Conservation (phyloP, 768 basidiomycete genomes). For the Ramaria rubella region DNA sequence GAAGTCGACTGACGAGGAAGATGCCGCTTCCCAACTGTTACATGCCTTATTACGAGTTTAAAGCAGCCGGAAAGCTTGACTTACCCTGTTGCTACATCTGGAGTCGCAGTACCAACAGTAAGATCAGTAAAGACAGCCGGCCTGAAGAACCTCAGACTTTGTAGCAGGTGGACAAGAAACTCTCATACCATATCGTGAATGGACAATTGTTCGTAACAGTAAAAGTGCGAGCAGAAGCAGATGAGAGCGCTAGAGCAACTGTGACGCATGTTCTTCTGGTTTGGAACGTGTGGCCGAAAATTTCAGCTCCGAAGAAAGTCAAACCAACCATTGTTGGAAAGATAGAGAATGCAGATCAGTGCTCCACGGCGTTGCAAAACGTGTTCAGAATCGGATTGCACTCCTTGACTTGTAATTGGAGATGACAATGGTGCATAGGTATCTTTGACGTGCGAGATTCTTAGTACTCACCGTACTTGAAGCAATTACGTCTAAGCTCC, state of each 20-base stretch:
- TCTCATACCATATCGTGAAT: constrained; percentile 58
- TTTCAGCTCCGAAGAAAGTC: no score
- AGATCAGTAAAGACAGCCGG: constrained; percentile 54
- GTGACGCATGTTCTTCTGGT: not conserved
- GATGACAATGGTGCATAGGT: no score
- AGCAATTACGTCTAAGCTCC: no score
- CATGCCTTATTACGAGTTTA: not conserved
- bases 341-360: no score
- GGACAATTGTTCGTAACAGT: constrained; percentile 56
- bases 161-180: not conserved
- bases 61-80: constrained; percentile 7
- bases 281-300: no score
- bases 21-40: constrained; percentile 34
- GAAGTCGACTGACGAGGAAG: constrained; percentile 37
- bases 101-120: constrained; percentile 41
- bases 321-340: no score
- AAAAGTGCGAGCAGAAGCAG: constrained; percentile 35
- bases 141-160: constrained; percentile 23
- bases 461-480: no score
- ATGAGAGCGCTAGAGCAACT: not conserved
- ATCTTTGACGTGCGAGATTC: no score
- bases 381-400: no score
- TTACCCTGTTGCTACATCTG: constrained; percentile 42
- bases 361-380: no score
- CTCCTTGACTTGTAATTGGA: no score